A percentile compares a stretch with the other conserved stretches of the same genome.
phyloP scores from a whole-genome alignment of 176 grass and related monocot genomes.

The Phragmites australis region DNA sequence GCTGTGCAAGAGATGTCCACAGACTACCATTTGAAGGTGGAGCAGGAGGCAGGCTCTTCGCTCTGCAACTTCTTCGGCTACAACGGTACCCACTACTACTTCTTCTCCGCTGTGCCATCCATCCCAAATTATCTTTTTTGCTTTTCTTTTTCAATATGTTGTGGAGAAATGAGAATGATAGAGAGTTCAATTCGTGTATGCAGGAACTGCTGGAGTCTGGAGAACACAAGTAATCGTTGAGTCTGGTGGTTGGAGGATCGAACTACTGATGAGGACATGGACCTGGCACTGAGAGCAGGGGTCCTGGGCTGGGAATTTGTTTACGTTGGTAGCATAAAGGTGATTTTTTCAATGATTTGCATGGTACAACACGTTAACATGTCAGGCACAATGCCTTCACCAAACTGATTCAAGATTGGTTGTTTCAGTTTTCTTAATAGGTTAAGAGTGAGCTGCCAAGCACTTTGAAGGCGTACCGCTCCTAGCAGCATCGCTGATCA shows the following conservation, averaged over 20 bases:
- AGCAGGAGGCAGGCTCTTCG: conserved; percentile 58
- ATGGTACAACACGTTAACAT: no score
- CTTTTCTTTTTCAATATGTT: no score
- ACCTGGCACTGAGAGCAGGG: conserved; percentile 55
- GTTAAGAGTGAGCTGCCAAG: no score
- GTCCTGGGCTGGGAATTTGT: conserved; percentile 65
- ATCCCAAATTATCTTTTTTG: no score
- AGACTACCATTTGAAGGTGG: conserved; percentile 73
- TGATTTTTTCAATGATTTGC: background rate
- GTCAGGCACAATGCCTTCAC: background rate
- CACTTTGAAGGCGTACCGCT: conserved; percentile 61
- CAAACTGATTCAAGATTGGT: background rate
- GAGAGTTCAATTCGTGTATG: background rate
- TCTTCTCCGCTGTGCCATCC: no score
- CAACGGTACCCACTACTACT: conserved; percentile 44
- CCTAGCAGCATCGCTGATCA: conserved; percentile 71
- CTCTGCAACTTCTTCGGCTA: conserved; percentile 65
- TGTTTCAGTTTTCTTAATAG: conserved; percentile 34
- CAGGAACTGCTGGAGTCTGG: conserved; percentile 62
- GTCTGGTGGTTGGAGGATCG: conserved; percentile 51
- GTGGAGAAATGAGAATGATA: no score
- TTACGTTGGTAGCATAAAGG: conserved; percentile 52
- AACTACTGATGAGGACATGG: conserved; percentile 59
- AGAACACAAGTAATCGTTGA: conserved; percentile 39
- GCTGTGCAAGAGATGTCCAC: conserved; percentile 69